Evolutionary conservation across 495 filamentous ascomycete genomes (phyloP).

Genomic region (Chaetomidium leptoderma): DNA sequence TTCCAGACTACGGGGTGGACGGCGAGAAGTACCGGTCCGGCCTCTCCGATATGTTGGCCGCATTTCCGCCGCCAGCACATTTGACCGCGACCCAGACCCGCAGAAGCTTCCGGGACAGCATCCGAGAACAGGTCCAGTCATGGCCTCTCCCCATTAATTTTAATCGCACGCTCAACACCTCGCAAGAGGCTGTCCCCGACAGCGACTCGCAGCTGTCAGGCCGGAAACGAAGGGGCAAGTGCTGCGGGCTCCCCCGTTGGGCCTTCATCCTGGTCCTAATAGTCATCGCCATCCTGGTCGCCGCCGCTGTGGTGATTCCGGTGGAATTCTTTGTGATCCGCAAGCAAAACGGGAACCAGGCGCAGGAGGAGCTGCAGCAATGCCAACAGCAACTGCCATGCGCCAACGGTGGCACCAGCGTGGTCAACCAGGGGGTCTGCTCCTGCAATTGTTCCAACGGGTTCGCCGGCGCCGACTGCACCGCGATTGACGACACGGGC

Average conservation of each 20-base stretch:
- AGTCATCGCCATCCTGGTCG: conserved; percentile 66
- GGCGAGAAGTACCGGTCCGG: conserved; percentile 53
- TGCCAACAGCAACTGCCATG: conserved; percentile 59
- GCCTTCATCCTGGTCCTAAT: conserved; percentile 67
- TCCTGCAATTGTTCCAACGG: conserved; percentile 84
- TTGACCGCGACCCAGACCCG: conserved; percentile 41
- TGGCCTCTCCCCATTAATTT: conserved; percentile 40
- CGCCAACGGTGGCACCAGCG: conserved; percentile 74
- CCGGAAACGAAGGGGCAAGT: conserved; percentile 34
- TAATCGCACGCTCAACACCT: conserved; percentile 30
- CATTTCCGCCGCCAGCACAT: conserved; percentile 79
- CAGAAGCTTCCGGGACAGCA: conserved; percentile 41
- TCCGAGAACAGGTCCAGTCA: conserved; percentile 32
- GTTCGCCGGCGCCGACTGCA: conserved; percentile 77
- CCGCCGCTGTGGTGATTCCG: conserved; percentile 84
- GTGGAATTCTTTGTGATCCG: conserved; percentile 74
- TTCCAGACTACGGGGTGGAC: conserved; percentile 24
- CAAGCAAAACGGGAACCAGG: conserved; percentile 33
- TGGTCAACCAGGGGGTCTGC: conserved; percentile 62
- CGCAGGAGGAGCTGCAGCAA: conserved; percentile 35
- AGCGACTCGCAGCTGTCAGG: conserved; percentile 19
- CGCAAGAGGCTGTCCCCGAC: conserved; percentile 25
- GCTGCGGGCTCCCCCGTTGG: conserved; percentile 82
- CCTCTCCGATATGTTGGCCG: conserved; percentile 84
- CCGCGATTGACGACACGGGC: conserved; percentile 52